phyloP scores from a whole-genome alignment of 2,329 filamentous ascomycete genomes.

The Alternaria conjuncta region DNA sequence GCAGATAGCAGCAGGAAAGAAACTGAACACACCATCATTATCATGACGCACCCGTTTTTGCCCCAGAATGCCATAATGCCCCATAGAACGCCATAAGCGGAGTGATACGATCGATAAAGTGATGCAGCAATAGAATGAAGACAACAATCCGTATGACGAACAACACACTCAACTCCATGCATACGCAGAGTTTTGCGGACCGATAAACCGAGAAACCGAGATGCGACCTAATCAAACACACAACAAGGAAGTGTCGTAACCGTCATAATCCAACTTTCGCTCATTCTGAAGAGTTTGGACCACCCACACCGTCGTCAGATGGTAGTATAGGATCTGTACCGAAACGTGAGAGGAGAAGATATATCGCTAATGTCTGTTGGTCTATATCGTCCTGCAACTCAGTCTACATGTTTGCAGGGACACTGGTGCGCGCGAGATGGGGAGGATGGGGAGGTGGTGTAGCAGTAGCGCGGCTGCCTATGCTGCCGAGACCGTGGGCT shows the following conservation, averaged over 20 bases:
- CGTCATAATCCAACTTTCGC: background rate
- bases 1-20: background rate
- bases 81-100: background rate
- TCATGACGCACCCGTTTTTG: background rate
- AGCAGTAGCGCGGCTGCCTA: conserved; percentile 15
- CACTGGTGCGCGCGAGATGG: conserved; percentile 23
- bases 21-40: background rate
- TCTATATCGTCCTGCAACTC: background rate
- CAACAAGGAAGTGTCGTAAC: background rate
- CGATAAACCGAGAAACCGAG: background rate
- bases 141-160: too few species aligned
- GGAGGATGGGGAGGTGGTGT: conserved; percentile 20
- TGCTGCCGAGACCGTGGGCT: conserved; percentile 34
- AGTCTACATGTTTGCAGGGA: conserved; percentile 33
- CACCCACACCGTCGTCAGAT: background rate
- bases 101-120: background rate
- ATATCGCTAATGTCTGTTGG: background rate
- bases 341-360: background rate
- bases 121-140: too few species aligned
- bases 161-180: background rate
- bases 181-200: background rate
- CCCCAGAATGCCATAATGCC: background rate
- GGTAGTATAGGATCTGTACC: background rate
- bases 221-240: background rate
- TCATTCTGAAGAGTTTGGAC: background rate